A percentile compares a stretch with the other conserved stretches of the same genome.
These are phyloP conservation scores for Meira miltonrushii DNA, from an alignment of 1,284 basidiomycete species.

Conservation along the genomic window DNA sequence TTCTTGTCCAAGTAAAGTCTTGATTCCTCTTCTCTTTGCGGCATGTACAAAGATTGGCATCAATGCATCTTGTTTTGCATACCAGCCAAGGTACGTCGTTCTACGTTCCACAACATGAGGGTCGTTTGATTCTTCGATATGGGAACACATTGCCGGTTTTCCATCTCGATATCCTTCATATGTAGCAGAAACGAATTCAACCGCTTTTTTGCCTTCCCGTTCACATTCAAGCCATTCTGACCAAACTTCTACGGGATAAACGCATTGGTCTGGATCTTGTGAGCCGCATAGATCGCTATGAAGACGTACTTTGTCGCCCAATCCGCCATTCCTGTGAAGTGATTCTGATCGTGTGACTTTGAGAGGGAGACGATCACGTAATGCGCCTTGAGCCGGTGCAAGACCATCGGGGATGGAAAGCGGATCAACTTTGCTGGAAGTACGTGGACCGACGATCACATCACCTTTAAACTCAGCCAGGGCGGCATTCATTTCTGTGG, in stretches of 20 bases:
- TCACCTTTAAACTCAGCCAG: conserved; percentile 24
- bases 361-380: conserved; percentile 27
- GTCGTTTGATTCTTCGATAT: conserved; percentile 13
- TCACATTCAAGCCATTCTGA: conserved; percentile 34
- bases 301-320: background rate
- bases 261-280: conserved; percentile 1
- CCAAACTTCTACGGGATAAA: conserved; percentile 28
- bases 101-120: background rate
- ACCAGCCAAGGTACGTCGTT: conserved; percentile 30
- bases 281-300: background rate
- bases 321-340: background rate
- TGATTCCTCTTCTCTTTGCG: conserved; percentile 18
- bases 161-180: conserved; percentile 29
- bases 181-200: conserved; percentile 14
- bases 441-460: conserved; percentile 26
- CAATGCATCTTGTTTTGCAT: conserved; percentile 24
- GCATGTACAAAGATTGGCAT: conserved; percentile 22
- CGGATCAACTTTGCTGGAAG: conserved; percentile 25
- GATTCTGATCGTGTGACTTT: conserved; percentile 26
- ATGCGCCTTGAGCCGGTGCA: conserved; percentile 20
- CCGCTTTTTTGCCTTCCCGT: conserved; percentile 21
- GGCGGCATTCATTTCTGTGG: conserved; percentile 19
- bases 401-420: conserved; percentile 30
- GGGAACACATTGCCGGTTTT: conserved; percentile 22
- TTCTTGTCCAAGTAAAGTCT: conserved; percentile 17